A percentile compares a stretch with the other conserved stretches of the same genome.
These are phyloP conservation scores for Smittium culicis DNA, from an alignment of 371 early-diverging fungal species.

Conservation along the genomic window DNA sequence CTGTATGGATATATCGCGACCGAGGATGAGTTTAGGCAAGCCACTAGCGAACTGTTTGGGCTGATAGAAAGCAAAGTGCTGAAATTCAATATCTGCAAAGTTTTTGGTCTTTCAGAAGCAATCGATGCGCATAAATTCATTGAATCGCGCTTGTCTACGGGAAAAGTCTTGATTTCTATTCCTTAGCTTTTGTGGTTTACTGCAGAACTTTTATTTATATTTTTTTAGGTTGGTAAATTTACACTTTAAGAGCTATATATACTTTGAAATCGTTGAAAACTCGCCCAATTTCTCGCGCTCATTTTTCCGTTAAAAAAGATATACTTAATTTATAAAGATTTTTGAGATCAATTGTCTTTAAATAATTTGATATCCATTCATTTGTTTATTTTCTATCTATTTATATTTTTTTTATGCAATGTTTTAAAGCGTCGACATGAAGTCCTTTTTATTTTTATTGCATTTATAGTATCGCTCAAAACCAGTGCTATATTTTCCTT, in stretches of 20 bases:
- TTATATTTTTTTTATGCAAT: no score
- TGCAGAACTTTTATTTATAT: not conserved
- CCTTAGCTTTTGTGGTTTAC: not conserved
- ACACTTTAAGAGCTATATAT: no score
- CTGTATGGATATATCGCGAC: conserved; percentile 56
- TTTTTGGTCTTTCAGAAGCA: conserved; percentile 57
- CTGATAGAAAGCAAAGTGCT: conserved; percentile 41
- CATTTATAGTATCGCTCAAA: no score
- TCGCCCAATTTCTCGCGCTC: not conserved
- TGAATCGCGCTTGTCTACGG: conserved; percentile 56
- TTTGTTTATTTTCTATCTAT: no score
- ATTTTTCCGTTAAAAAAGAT: not conserved
- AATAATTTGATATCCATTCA: not conserved
- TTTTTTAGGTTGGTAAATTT: not conserved
- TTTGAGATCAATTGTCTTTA: not conserved
- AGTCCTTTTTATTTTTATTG: no score
- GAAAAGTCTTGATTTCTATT: conserved; percentile 36
- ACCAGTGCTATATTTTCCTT: no score
- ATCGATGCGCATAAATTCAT: conserved; percentile 68
- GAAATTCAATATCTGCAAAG: conserved; percentile 50
- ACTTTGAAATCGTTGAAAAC: not conserved
- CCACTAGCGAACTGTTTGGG: conserved; percentile 42
- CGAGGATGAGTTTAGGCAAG: conserved; percentile 49
- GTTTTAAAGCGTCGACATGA: no score
- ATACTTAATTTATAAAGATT: not conserved